Conservation (phyloP, 2,329 filamentous ascomycete species). For the Colletotrichum salicis region DNA sequence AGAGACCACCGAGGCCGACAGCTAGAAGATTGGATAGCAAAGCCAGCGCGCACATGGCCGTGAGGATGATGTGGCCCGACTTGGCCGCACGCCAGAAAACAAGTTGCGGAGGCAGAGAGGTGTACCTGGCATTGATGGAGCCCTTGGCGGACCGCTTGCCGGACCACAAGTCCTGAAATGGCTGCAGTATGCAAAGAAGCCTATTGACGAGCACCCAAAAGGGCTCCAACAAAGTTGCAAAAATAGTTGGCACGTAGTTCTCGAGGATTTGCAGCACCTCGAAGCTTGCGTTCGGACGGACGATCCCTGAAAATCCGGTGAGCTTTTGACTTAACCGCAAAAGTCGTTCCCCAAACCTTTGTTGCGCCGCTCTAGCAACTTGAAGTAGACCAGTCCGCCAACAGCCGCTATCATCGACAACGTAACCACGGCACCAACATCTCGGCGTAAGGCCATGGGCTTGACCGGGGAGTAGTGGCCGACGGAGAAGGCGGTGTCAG, state of each 20-base stretch:
- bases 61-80: conserved; percentile 57
- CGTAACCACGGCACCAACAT: conserved; percentile 2
- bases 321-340: background rate
- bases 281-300: conserved; percentile 44
- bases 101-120: conserved; percentile 65
- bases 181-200: conserved; percentile 63
- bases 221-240: conserved; percentile 67
- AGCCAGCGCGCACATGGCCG: conserved; percentile 56
- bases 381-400: conserved; percentile 29
- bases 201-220: conserved; percentile 67
- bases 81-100: conserved; percentile 56
- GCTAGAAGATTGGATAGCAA: conserved; percentile 64
- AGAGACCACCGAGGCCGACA: conserved; percentile 61
- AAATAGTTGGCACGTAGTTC: conserved; percentile 63
- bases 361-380: conserved; percentile 24
- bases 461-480: conserved; percentile 30
- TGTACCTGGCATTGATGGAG: conserved; percentile 59
- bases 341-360: conserved; percentile 27
- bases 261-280: conserved; percentile 51
- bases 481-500: background rate
- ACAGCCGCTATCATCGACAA: conserved; percentile 22
- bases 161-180: conserved; percentile 59
- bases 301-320: conserved; percentile 40
- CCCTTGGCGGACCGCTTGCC: conserved; percentile 47
- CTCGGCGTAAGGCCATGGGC: conserved; percentile 9